Percentiles rank a stretch among this genome's conserved stretches.
Conservation (phyloP, 208 protist species). For the Leptomonas pyrrhocoris region DNA sequence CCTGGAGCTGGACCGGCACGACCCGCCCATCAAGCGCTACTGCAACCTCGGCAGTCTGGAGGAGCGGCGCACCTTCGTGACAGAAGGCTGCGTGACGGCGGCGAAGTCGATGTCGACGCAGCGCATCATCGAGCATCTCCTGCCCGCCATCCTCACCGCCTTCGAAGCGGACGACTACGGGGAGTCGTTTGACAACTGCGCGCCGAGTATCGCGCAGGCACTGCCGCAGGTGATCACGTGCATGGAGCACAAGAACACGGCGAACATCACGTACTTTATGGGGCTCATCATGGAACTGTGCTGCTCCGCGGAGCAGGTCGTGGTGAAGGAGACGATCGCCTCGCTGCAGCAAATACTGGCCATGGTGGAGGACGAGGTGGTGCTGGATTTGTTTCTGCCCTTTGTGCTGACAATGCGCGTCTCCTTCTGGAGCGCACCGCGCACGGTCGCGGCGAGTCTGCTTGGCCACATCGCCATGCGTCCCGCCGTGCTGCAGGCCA, state of each 20-base stretch:
- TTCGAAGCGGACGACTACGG: conserved; percentile 65
- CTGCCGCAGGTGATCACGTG: conserved; percentile 61
- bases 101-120: conserved; percentile 54
- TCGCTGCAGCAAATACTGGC: conserved; percentile 46
- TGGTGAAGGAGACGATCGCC: conserved; percentile 42
- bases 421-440: conserved; percentile 72
- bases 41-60: conserved; percentile 50
- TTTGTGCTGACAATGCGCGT: conserved; percentile 65
- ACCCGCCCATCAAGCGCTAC: conserved; percentile 34
- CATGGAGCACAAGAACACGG: conserved; percentile 34
- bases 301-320: conserved; percentile 56
- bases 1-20: conserved; percentile 45
- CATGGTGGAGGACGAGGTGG: conserved; percentile 45
- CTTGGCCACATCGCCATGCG: conserved; percentile 57
- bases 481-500: conserved; percentile 46
- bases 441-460: conserved; percentile 66
- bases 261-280: conserved; percentile 64
- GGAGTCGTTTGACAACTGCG: conserved; percentile 65
- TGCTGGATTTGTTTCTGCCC: conserved; percentile 55
- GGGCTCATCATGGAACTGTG: conserved; percentile 78
- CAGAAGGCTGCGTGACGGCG: conserved; percentile 38
- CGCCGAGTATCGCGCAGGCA: conserved; percentile 45
- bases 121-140: conserved; percentile 60
- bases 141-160: conserved; percentile 63
- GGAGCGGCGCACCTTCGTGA: conserved; percentile 62